Base-by-base conservation (phyloP, 31 red algal species). In the Asparagopsis taxiformis region DNA sequence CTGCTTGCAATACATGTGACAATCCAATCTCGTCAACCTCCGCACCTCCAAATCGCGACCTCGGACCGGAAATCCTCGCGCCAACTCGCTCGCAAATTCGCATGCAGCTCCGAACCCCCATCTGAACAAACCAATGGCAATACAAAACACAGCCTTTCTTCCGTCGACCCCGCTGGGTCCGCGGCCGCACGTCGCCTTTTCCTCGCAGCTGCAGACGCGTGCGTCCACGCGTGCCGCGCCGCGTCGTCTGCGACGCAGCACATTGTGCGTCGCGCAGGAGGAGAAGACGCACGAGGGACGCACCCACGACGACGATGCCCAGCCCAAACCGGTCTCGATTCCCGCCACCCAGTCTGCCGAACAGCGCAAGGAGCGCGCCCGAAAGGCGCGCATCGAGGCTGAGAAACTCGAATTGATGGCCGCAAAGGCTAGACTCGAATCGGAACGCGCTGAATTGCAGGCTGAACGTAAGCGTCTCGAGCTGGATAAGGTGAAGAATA, bases 391-490 rank as follows among this genome's bases (percentile, higher is more conserved):
- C 29, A 22, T 78, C 20, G 93, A 97, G 65, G 93, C 93, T 4
- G 87, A 97, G 60, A 70, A 79, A 29, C 74, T 92, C 16, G 75
- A 84, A 24, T 63, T 87, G 16, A 75, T 82, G 85, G 93, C 93
- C 1, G 79, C 67, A 29, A 77, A 89, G 56, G 93, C 93, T 31
- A 70, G 77, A 29, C 44, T 97, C 43, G 93, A 91, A 51, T 81
- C 72, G 44, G 92, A 95, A 43, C 72, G 77, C 21, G 92, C 92
- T 17, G 72, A 88, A 68, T 57, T 95, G 38, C 69, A 71, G 31
- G 93, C 87, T 16, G 93, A 97, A 13, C 70, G 82, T n/a, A 97
- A 81, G 70, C 82, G 87, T 20, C 38, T 97, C 3, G 93, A 87
- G 56, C 38, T 86, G 61, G 86, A 91, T 41, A 96, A 91, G 75